Percentiles rank a stretch among this genome's conserved stretches.
phyloP scores from a whole-genome alignment of 1,284 basidiomycete species.

The Rhodotorula sp. region DNA sequence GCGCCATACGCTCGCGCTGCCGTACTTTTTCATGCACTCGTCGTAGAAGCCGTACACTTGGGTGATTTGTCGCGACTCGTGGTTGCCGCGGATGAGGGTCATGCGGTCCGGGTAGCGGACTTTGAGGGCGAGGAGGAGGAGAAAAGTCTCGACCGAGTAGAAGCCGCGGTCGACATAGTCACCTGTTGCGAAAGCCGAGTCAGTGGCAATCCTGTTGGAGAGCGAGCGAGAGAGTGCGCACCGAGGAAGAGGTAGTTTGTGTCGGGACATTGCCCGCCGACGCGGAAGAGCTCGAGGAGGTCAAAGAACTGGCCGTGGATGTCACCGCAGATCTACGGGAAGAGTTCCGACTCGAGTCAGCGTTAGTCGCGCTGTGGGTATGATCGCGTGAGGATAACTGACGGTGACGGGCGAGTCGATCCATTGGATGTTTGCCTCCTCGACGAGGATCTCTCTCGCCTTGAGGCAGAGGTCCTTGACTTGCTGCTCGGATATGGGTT shows the following conservation, averaged over 20 bases:
- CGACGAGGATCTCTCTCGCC: slow-evolving; percentile 84
- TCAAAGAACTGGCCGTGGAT: slow-evolving; percentile 99
- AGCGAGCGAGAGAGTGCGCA: slow-evolving; percentile 50
- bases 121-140: slow-evolving; percentile 90
- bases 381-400: slow-evolving; percentile 46
- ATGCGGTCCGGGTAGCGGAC: slow-evolving; percentile 97
- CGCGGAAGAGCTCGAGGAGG: slow-evolving; percentile 92
- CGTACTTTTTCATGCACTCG: slow-evolving; percentile 96
- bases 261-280: slow-evolving; percentile 90
- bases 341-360: not conserved
- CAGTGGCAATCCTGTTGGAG: not conserved
- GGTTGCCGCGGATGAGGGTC: slow-evolving; percentile 95
- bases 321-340: slow-evolving; percentile 88
- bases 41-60: slow-evolving; percentile 99
- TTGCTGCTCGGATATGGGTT: slow-evolving; percentile 86
- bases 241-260: slow-evolving; percentile 99
- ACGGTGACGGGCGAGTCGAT: slow-evolving; percentile 96
- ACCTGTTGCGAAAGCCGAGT: slow-evolving; percentile 52
- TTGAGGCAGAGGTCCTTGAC: slow-evolving; percentile 91
- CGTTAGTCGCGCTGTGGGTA: not conserved
- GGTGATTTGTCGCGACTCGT: slow-evolving; percentile 97
- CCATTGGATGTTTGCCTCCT: slow-evolving; percentile 95
- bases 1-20: slow-evolving; percentile 90
- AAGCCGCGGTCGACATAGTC: slow-evolving; percentile 97
- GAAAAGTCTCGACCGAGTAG: slow-evolving; percentile 95